Conservation (phyloP, 768 basidiomycete species). For the Nevesoporus exiguus region DNA sequence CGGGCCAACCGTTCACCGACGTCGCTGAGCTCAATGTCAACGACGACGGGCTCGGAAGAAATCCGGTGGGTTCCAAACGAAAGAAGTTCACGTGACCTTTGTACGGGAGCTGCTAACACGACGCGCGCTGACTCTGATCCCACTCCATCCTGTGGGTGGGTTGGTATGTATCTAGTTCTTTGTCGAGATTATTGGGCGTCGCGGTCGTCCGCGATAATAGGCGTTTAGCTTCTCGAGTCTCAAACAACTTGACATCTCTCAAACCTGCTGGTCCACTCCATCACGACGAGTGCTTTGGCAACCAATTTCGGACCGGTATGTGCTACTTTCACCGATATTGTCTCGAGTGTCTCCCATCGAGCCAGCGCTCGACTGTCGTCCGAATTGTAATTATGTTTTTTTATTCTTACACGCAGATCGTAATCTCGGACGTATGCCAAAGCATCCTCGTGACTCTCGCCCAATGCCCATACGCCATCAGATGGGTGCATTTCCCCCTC, state of each 20-base stretch:
- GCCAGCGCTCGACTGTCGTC: too few relatives aligned
- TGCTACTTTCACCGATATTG: neutral
- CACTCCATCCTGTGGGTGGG: neutral
- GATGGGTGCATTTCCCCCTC: too few relatives aligned
- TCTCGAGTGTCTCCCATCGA: neutral
- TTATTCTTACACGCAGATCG: neutral
- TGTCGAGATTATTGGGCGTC: neutral
- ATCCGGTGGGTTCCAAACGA: constrained; percentile 13
- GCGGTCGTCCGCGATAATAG: neutral
- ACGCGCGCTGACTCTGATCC: neutral
- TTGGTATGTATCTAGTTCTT: neutral
- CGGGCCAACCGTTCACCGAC: neutral
- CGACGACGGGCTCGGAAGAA: constrained; percentile 13
- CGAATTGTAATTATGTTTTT: too few relatives aligned
- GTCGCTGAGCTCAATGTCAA: constrained; percentile 6
- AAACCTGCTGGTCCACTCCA: neutral
- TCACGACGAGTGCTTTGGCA: constrained; percentile 20
- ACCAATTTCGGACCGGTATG: constrained; percentile 6
- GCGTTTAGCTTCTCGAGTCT: neutral
- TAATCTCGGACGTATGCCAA: neutral
- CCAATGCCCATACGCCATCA: too few relatives aligned
- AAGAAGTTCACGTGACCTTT: constrained; percentile 17
- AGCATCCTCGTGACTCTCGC: neutral
- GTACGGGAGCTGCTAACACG: constrained; percentile 6
- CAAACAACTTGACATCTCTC: neutral